Evolutionary conservation across 768 basidiomycete genomes (phyloP), one percentile per base, ranked within the genome.

Genomic region (Hirschioporus abietinus): DNA sequence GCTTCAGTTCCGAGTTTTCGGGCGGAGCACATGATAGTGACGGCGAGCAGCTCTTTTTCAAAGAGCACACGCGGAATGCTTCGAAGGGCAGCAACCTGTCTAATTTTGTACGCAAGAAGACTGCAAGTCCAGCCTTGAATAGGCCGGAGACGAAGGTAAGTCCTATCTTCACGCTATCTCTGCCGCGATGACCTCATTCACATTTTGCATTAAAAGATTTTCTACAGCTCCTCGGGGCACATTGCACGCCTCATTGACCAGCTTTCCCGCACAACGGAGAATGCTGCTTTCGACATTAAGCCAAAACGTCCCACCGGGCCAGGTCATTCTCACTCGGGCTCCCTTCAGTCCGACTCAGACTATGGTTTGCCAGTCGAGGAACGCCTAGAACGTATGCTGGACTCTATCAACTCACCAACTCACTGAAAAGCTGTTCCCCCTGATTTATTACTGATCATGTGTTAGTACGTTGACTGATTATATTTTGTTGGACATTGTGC

Each of bases 111-210:
- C 86, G 86, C 67, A 89, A 84, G 78, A 89, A 86, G 73, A 62
- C 65, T 73, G 66, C 78, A 36, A 73, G 75, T 68, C 81, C 83
- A 76, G 81, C 81, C 74, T 82, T 85, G 72, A 76, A 78, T 70
- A 85, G 89, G 63, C 92, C 93, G 69, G 92, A 95, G 74, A 95
- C 93, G 35, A 93, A 93, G 86, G 92, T 90, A 76, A 68, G 80
- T 63, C 27, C 26, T 10, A 36, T 66, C 17, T 63, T 26, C 35
- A 36, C 27, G 64, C 65, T 64, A 70, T 64, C 58, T 66, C 35
- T 58, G 36, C 64, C 64, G 58, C 65, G 64, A 60, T 42, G 72
- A 67, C 71, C 25, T 24, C 25, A 68, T 58, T 35, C 62, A 8
- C 66, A 69, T 62, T 65, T 57, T 71, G 58, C 66, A 68, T 69